Base-by-base conservation (phyloP, 2,329 filamentous ascomycete species). In the Pseudogymnoascus sp. region DNA sequence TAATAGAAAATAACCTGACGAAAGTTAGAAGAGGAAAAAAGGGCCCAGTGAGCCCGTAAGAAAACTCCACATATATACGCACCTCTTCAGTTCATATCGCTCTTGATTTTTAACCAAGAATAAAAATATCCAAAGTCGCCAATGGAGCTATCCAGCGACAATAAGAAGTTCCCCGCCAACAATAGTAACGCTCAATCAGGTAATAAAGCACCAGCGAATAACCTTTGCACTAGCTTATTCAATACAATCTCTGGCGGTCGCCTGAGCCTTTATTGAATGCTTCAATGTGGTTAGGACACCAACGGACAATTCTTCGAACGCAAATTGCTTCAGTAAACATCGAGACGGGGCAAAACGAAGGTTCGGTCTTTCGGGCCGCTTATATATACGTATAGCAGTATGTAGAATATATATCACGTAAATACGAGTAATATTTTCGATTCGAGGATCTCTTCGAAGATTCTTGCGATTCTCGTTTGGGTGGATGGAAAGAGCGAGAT, bases 241-340 rank as follows among this genome's bases (percentile, higher is more conserved):
- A 55, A 55, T 55, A 55, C 9, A 21, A 15, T 55, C n/a, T 55
- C 48, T 55, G 48, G 12, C 29, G 8, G 21, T 35, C 29, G 48
- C 29, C 27, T 21, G 29, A 35, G 48, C 5, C 9, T 55, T 55
- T 55, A 55, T 55, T 55, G 48, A 55, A 35, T 33, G 6, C 5
- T 55, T 55, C 29, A 29, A 48, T 25, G 37, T n/a, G 42, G 48
- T 55, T 55, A 13, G 9, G n/a, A 55, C 48, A 33, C 48, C 29
- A 35, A 29, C 48, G 48, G 21, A 13, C 21, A 29, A 55, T 35
- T 55, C 48, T 55, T 55, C 48, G 29, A 55, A 29, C 48, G 48
- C 29, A 33, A 55, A 33, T 5, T 55, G 29, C 48, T 55, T 55
- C 48, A 55, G 35, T 55, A 55, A 55, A 55, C 48, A 55, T 55